These are phyloP conservation scores for Cladobotryum protrusum DNA, from an alignment of 2,329 filamentous ascomycete genomes.

Conservation along the genomic window DNA sequence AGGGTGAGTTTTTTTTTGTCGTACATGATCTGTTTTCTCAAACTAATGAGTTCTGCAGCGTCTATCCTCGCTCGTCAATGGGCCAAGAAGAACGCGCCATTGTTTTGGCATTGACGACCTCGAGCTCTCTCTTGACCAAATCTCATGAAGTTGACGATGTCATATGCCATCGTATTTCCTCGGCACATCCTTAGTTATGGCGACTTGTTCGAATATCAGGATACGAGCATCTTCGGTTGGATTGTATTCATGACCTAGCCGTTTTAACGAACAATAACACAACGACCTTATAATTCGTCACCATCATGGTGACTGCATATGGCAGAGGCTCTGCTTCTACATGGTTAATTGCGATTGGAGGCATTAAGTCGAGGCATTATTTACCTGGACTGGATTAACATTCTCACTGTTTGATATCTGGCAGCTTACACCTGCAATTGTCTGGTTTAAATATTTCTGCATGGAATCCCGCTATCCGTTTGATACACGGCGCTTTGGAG, in stretches of 20 bases:
- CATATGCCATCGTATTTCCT: conserved; percentile 4
- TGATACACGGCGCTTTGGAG: conserved; percentile 37
- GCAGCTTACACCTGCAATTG: conserved; percentile 21
- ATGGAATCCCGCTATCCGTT: conserved; percentile 28
- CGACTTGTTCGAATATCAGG: conserved; percentile 18
- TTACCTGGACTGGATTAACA: conserved; percentile 20
- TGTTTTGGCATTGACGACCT: conserved; percentile 50
- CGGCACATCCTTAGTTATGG: conserved; percentile 5
- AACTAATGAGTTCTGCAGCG: conserved; percentile 43
- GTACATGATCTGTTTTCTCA: too few relatives aligned
- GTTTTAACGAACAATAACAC: conserved; percentile 29
- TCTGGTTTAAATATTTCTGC: conserved; percentile 31
- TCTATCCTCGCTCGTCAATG: conserved; percentile 88
- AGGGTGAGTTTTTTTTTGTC: conserved; percentile 61
- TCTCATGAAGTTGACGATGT: conserved; percentile 23
- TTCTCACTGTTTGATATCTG: conserved; percentile 23
- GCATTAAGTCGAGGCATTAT: conserved; percentile 14
- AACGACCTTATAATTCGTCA: conserved; percentile 20
- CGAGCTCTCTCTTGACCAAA: conserved; percentile 45
- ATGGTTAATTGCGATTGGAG: conserved; percentile 19
- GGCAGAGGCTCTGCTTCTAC: conserved; percentile 14
- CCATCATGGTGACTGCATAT: conserved; percentile 1
- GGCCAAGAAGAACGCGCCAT: conserved; percentile 72
- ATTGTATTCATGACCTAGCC: conserved; percentile 22
- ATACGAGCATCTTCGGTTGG: conserved; percentile 23